Base-by-base conservation (phyloP, 2,329 filamentous ascomycete species). In the Paecilomyces sp. region DNA sequence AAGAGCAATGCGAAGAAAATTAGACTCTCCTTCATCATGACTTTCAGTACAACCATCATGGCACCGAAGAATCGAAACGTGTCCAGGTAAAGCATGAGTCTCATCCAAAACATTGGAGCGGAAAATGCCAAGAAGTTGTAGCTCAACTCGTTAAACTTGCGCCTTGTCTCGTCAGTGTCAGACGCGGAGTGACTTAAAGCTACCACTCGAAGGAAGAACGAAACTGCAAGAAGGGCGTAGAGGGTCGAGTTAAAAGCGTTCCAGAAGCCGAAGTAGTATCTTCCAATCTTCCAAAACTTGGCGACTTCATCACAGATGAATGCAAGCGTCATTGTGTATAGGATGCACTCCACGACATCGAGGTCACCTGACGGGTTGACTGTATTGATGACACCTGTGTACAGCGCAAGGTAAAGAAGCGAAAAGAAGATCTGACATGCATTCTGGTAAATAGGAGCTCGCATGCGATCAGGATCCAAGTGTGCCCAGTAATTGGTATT, bases 31-130 rank as follows among this genome's bases (percentile, higher is more conserved):
- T 91, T 91, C 89, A 93, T 92, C 90, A 93, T 92, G 57, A 92
- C 89, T 74, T 97, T 96, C 53, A 99, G 81, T 1, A 99, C 92
- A 1, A 99, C 93, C 1, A 99, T 84, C 94, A 99, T 99, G 56
- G 93, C 92, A 25, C 94, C 94, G 69, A 99, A 99, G 80, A 99
- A 99, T 58, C 90, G 87, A 81, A 96, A 85, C 0, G 89, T 91
- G 75, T 99, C 94, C 18, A 99, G 85, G 71, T 97, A 99, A 6
- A 99, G 84, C 63, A 99, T 78, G 61, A 99, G 82, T 3, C 94
- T 89, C 70, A 88, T 89, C 93, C 94, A 99, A 75, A 99, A 97
- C 90, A 99, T 90, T 0, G 94, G 94, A 0, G 94, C 92, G 2
- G 88, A 87, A 73, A 97, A 96, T 9, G 94, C 92, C 25, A 99